phyloP scores from a whole-genome alignment of 2,329 filamentous ascomycete species.

The Chalara sp. region DNA sequence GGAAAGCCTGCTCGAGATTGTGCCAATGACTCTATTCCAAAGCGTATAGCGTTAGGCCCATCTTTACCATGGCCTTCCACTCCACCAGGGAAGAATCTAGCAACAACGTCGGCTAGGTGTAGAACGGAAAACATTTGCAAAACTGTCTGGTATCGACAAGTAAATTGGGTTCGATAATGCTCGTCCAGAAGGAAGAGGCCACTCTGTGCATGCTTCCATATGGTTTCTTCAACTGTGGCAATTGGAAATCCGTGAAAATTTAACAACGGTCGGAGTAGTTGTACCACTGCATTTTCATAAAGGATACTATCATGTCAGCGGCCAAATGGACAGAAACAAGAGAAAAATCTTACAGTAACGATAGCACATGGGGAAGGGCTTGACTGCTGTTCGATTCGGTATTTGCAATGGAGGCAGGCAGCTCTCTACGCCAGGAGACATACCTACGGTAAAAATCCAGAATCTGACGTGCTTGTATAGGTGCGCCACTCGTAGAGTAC shows the following conservation, averaged over 20 bases:
- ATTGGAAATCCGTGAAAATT: constrained; percentile 20
- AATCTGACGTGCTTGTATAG: constrained; percentile 16
- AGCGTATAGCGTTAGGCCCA: constrained; percentile 21
- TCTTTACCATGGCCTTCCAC: constrained; percentile 16
- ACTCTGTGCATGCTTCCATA: constrained; percentile 25
- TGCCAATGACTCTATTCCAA: constrained; percentile 22
- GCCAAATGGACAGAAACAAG: background rate
- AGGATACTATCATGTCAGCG: constrained; percentile 24
- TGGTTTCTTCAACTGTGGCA: constrained; percentile 17
- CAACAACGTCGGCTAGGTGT: constrained; percentile 24
- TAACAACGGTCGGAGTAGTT: constrained; percentile 26
- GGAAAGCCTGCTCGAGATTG: constrained; percentile 24
- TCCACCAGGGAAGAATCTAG: constrained; percentile 24
- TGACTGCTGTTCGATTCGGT: constrained; percentile 14
- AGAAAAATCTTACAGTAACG: constrained; percentile 25
- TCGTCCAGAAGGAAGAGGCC: constrained; percentile 25
- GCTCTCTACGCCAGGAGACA: constrained; percentile 19
- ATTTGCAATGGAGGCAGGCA: constrained; percentile 20
- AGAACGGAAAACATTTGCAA: constrained; percentile 28
- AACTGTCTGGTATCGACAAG: constrained; percentile 25
- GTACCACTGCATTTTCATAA: constrained; percentile 22
- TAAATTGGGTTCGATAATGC: constrained; percentile 22
- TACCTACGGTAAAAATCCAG: constrained; percentile 23
- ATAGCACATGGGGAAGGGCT: constrained; percentile 26
- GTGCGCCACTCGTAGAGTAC: constrained; percentile 13